phyloP scores from a whole-genome alignment of 2,329 filamentous ascomycete species.

The Aspergillus alliaceus region DNA sequence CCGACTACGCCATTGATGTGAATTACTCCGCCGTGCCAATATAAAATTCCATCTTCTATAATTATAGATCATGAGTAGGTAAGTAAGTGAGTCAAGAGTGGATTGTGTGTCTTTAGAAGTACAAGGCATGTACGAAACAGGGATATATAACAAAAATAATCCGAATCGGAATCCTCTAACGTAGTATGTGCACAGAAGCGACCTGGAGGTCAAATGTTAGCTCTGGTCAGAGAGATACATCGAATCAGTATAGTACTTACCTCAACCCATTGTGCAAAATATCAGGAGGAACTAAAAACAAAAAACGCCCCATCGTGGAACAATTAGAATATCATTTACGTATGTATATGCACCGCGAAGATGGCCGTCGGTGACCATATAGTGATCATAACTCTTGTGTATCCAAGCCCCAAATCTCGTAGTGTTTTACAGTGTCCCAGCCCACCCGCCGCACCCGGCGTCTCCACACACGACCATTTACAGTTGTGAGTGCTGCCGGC shows the following conservation, averaged over 20 bases:
- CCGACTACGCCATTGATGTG: too few species aligned
- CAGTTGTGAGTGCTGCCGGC: slow-evolving; percentile 9
- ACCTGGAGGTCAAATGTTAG: background rate
- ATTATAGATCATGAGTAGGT: background rate
- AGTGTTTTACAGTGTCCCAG: slow-evolving; percentile 43
- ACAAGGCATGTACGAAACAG: background rate
- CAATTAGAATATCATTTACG: too few species aligned
- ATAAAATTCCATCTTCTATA: too few species aligned
- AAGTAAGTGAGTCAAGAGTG: background rate
- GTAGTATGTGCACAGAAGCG: background rate
- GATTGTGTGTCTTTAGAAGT: background rate
- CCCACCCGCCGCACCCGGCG: slow-evolving; percentile 37
- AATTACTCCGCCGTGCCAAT: too few species aligned
- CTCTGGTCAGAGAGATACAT: background rate
- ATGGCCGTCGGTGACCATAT: background rate
- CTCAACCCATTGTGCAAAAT: background rate
- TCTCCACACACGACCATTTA: slow-evolving; percentile 29
- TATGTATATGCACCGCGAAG: background rate
- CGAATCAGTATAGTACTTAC: background rate
- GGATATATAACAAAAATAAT: background rate
- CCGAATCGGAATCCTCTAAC: background rate
- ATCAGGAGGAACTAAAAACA: background rate
- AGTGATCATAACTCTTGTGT: slow-evolving; percentile 34
- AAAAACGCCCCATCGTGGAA: background rate
- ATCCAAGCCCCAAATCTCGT: slow-evolving; percentile 47